Percentiles rank a stretch among this genome's conserved stretches.
Evolutionary conservation across 768 basidiomycete species (phyloP).

Genomic region (Lentinula sp.): DNA sequence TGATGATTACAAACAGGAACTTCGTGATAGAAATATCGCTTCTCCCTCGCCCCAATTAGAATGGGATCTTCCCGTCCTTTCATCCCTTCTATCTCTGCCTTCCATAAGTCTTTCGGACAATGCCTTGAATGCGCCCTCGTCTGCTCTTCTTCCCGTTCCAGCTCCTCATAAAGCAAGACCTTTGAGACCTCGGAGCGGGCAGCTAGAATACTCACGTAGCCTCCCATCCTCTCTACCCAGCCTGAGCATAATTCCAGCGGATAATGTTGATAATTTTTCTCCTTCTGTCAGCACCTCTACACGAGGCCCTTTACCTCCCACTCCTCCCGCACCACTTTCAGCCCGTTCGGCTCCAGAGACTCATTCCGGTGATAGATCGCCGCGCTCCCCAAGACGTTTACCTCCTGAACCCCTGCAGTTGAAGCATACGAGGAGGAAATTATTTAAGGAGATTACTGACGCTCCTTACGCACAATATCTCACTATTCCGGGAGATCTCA

Average conservation of each 20-base stretch:
- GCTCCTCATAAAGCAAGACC: not conserved
- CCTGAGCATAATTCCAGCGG: not conserved
- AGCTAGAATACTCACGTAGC: not conserved
- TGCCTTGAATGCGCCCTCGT: not conserved
- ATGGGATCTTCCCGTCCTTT: not conserved
- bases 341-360: not conserved
- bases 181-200: not conserved
- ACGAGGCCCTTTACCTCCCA: not conserved
- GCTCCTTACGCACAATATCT: not conserved
- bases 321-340: not conserved
- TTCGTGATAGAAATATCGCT: not conserved
- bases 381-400: not conserved
- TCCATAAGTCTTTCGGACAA: not conserved
- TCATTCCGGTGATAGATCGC: not conserved
- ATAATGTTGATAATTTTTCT: too few species aligned
- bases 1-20: not conserved
- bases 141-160: not conserved
- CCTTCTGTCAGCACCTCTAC: not conserved
- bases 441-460: not conserved
- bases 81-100: not conserved
- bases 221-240: not conserved
- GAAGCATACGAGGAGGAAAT: not conserved
- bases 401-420: not conserved
- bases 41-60: not conserved
- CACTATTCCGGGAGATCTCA: not conserved